Evolutionary conservation across 1,139 yeast species (phyloP).

Genomic region (Yamadazyma atlantica): DNA sequence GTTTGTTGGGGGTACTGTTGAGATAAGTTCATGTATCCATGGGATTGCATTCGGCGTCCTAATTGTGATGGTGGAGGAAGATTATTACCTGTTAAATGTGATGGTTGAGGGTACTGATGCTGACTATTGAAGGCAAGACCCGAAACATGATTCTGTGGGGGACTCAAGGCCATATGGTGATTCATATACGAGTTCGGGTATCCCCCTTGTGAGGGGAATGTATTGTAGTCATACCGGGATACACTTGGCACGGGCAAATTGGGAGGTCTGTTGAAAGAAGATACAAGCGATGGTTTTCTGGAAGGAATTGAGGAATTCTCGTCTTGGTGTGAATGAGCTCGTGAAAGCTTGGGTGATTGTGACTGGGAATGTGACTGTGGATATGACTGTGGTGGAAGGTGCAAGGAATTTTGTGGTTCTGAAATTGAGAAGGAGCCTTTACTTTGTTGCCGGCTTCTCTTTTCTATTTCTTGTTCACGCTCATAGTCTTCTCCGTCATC

Average conservation of each 20-base stretch:
- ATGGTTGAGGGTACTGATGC: slow-evolving; percentile 2
- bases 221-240: neutral
- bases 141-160: neutral
- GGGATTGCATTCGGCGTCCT: too few species aligned
- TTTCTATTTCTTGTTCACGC: neutral
- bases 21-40: neutral
- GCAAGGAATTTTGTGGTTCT: neutral
- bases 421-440: neutral
- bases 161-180: neutral
- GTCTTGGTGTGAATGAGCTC: neutral
- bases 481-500: slow-evolving; percentile 3
- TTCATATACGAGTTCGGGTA: neutral
- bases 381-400: neutral
- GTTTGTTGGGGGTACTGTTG: neutral
- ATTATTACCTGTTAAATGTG: neutral
- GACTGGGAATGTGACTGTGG: neutral
- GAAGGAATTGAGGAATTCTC: neutral
- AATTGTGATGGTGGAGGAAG: neutral
- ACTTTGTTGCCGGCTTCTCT: neutral
- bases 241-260: neutral
- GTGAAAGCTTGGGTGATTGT: neutral
- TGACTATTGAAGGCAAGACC: neutral
- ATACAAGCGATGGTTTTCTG: neutral
- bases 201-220: neutral
- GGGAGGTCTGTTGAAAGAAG: neutral